Evolutionary conservation across 306 rosid genomes (phyloP).

Genomic region (Sechiopsis laciniata): DNA sequence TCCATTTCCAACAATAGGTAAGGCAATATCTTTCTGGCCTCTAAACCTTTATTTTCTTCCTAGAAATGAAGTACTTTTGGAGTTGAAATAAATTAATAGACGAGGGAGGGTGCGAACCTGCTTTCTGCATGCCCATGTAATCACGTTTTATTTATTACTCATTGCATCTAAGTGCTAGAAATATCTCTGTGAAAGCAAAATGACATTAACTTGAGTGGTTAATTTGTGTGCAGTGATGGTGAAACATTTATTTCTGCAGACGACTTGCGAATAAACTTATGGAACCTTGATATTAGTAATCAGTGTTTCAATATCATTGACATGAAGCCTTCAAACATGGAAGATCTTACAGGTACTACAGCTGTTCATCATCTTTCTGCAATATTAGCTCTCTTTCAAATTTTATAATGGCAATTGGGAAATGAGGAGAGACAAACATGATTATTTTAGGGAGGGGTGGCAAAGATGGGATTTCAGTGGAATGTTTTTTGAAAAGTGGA

Average conservation of each 20-base stretch:
- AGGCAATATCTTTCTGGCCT: slow-evolving; percentile 36
- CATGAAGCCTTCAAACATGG: slow-evolving; percentile 63
- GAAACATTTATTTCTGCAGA: slow-evolving; percentile 75
- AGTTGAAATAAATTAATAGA: background rate
- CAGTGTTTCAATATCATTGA: slow-evolving; percentile 69
- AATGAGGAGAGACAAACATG: background rate
- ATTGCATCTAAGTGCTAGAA: background rate
- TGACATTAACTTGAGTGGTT: slow-evolving; percentile 24
- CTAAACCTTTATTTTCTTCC: background rate
- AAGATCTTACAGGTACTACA: slow-evolving; percentile 58
- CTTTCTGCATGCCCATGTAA: too few relatives aligned
- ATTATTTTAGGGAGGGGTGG: background rate
- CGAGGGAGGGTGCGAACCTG: background rate
- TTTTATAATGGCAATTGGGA: background rate
- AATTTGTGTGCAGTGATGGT: slow-evolving; percentile 47
- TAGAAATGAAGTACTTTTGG: background rate
- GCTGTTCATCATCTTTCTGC: slow-evolving; percentile 9
- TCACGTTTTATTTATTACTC: background rate
- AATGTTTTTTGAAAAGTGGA: too few relatives aligned
- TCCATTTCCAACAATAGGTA: slow-evolving; percentile 77
- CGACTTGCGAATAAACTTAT: slow-evolving; percentile 65
- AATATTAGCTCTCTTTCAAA: slow-evolving; percentile 13
- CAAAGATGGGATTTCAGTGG: background rate
- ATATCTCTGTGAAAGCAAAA: background rate
- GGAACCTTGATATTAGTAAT: slow-evolving; percentile 62